A percentile compares a stretch with the other conserved stretches of the same genome.
These are phyloP conservation scores for Takashimella tepidaria DNA, from an alignment of 1,284 basidiomycete genomes.

Conservation along the genomic window DNA sequence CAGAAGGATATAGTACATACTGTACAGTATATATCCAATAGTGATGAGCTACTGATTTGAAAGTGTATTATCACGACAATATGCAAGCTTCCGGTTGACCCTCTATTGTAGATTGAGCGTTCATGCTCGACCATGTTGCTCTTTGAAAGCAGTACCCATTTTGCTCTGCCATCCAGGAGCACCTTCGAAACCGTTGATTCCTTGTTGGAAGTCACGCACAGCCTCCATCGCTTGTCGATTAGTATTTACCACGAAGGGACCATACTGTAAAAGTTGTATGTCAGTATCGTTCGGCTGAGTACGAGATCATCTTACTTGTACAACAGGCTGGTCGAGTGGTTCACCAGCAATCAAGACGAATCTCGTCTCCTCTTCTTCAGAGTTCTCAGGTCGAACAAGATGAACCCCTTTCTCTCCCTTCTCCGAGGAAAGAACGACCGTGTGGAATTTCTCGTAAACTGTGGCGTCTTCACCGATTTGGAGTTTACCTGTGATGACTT, in stretches of 20 bases:
- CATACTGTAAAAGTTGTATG: conserved; percentile 24
- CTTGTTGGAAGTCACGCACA: conserved; percentile 71
- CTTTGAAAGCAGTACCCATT: conserved; percentile 54
- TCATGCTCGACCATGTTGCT: too few relatives aligned
- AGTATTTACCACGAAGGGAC: conserved; percentile 67
- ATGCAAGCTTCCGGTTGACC: too few relatives aligned
- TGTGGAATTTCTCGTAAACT: conserved; percentile 62
- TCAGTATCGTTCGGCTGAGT: background rate
- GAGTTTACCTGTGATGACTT: conserved; percentile 61
- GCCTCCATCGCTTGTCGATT: conserved; percentile 76
- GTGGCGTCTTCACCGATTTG: conserved; percentile 52
- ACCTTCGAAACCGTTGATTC: conserved; percentile 83
- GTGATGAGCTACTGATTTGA: too few relatives aligned
- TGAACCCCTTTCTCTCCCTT: conserved; percentile 39
- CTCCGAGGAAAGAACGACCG: conserved; percentile 55
- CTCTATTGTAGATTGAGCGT: too few relatives aligned
- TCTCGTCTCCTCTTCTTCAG: conserved; percentile 60
- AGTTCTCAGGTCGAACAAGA: conserved; percentile 48
- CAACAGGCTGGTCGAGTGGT: conserved; percentile 79
- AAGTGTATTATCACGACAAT: too few relatives aligned
- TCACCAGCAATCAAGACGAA: conserved; percentile 77
- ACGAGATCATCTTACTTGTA: conserved; percentile 57
- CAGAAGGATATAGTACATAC: too few relatives aligned
- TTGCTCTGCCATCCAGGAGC: conserved; percentile 81
- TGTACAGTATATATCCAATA: too few relatives aligned